Evolutionary conservation across 345 rosid species (phyloP).

Genomic region (Arabis alpina): DNA sequence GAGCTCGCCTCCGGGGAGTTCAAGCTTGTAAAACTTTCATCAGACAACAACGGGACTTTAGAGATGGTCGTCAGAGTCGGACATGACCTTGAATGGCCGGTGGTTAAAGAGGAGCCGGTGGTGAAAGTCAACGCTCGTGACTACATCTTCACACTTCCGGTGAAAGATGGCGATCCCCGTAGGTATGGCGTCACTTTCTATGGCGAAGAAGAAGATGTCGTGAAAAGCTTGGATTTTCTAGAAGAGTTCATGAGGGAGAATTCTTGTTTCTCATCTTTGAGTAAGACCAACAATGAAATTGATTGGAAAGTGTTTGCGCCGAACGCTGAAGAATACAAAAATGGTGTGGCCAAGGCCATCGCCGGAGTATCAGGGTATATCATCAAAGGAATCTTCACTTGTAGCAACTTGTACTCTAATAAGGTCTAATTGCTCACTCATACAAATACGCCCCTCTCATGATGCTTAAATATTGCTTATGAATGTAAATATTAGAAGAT

Average conservation of each 20-base stretch:
- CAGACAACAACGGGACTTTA: constrained; percentile 51
- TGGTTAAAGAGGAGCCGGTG: constrained; percentile 77
- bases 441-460: neutral
- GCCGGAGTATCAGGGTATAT: constrained; percentile 86
- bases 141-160: constrained; percentile 71
- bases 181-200: constrained; percentile 70
- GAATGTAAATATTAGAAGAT: too few species aligned
- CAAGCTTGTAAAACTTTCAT: constrained; percentile 46
- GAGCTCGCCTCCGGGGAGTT: constrained; percentile 65
- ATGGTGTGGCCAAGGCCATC: constrained; percentile 67
- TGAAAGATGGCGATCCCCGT: constrained; percentile 61
- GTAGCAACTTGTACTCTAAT: constrained; percentile 68
- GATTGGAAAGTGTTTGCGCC: constrained; percentile 83
- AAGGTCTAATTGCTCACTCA: constrained; percentile 52
- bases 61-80: constrained; percentile 67
- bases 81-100: constrained; percentile 68
- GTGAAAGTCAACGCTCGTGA: constrained; percentile 61
- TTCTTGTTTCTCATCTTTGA: constrained; percentile 58
- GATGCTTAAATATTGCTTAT: neutral
- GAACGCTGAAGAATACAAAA: constrained; percentile 60
- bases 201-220: neutral
- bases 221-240: constrained; percentile 40
- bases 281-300: constrained; percentile 35
- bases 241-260: constrained; percentile 60
- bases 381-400: constrained; percentile 67